Evolutionary conservation across 2,329 filamentous ascomycete genomes (phyloP).

Genomic region (Pseudogymnoascus destructans): DNA sequence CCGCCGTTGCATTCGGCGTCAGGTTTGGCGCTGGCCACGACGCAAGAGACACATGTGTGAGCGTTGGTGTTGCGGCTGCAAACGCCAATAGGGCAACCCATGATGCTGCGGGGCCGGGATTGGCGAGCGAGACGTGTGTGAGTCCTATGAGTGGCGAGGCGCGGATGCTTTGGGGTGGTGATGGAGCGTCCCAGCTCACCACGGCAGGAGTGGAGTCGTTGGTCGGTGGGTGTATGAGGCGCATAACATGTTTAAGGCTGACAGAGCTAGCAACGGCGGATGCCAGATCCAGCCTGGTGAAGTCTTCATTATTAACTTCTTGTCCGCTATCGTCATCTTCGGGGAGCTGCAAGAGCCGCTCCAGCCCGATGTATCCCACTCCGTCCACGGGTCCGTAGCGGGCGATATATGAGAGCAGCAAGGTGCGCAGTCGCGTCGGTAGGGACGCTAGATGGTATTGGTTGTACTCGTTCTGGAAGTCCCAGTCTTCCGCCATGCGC

Average conservation of each 20-base stretch:
- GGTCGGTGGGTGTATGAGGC: slow-evolving; percentile 32
- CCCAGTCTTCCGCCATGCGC: slow-evolving; percentile 41
- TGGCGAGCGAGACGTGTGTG: slow-evolving; percentile 46
- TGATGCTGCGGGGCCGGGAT: slow-evolving; percentile 30
- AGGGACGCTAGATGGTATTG: slow-evolving; percentile 43
- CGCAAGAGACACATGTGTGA: slow-evolving; percentile 49
- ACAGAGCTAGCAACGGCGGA: slow-evolving; percentile 39
- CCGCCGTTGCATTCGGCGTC: slow-evolving; percentile 39
- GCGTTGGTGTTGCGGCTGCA: slow-evolving; percentile 36
- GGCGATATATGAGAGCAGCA: slow-evolving; percentile 39
- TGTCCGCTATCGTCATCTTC: slow-evolving; percentile 20
- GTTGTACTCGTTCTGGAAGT: slow-evolving; percentile 41
- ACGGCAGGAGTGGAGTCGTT: not conserved
- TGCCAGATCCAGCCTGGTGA: slow-evolving; percentile 42
- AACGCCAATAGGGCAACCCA: slow-evolving; percentile 47
- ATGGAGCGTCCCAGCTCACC: slow-evolving; percentile 21
- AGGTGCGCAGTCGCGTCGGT: slow-evolving; percentile 39
- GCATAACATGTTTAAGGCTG: slow-evolving; percentile 37
- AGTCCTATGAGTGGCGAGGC: slow-evolving; percentile 36
- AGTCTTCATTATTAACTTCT: slow-evolving; percentile 31
- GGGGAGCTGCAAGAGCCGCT: slow-evolving; percentile 31
- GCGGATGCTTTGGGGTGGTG: slow-evolving; percentile 15
- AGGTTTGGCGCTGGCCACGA: slow-evolving; percentile 48
- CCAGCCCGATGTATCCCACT: slow-evolving; percentile 38
- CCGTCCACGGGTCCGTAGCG: slow-evolving; percentile 32